Evolutionary conservation across 768 basidiomycete species (phyloP), one percentile per base, ranked within the genome.

Genomic region (Panaeolus papilionaceus): DNA sequence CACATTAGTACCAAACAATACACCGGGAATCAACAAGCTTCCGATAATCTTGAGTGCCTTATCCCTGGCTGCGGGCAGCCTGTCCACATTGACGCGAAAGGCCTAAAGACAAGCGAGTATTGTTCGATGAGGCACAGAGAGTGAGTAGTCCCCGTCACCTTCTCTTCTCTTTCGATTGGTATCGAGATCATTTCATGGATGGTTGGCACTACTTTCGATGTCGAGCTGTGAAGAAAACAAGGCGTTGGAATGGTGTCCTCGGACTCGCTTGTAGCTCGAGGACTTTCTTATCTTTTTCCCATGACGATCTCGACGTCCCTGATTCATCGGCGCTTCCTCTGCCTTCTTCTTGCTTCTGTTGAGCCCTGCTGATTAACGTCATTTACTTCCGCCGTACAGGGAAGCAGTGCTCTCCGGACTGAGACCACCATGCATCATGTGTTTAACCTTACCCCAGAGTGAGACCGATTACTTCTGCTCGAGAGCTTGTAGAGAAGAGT

Each of bases 401-500:
- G 87, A 90, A 72, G 88, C 88, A 0, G 88, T 90, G 12, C 76
- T 74, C 16, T 76, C 82, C 18, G 86, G 88, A 37, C 70, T 89
- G 39, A 84, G 79, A 39, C 73, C 80, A 14, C 82, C 85, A 10
- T 90, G 89, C 69, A 89, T 91, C 71, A 86, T 90, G 87, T 91
- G 89, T 71, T 76, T 88, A 71, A 80, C 78, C 47, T 78, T 85
- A 68, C 89, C 89, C 23, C 89, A 91, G 74, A 84, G 85, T 66
- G 82, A 82, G 44, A 79, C 74, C 4, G 88, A 91, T 78, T 89
- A 90, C 74, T 91, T 91, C 74, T 91, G 89, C 71, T 82, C 86
- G 18, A 77, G 80, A 66, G 80, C 80, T 3, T 91, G 89, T 75
- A 83, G 83, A 71, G 86, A 89, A 54, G 84, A 89, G 70, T 86